Evolutionary conservation across 108 stramenopile species (phyloP).

Genomic region (Ochromonas danica): DNA sequence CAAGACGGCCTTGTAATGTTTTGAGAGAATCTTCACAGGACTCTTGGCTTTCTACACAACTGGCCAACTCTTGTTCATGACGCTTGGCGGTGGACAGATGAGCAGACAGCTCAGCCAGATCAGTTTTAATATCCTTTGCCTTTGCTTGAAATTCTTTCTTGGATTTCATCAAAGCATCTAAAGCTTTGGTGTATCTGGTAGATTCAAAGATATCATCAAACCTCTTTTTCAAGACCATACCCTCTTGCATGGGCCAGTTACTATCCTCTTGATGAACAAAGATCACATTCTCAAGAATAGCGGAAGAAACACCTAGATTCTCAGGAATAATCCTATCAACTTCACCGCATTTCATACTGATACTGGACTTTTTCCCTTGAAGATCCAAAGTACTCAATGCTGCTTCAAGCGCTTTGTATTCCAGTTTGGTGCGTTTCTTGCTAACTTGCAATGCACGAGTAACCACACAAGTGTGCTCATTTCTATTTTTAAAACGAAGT

Average conservation of each 20-base stretch:
- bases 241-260: constrained; percentile 76
- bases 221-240: constrained; percentile 91
- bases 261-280: constrained; percentile 92
- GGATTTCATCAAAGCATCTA: constrained; percentile 80
- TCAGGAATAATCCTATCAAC: constrained; percentile 78
- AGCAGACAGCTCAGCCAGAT: constrained; percentile 68
- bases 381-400: constrained; percentile 68
- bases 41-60: no score
- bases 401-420: constrained; percentile 86
- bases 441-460: constrained; percentile 82
- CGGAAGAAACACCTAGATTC: constrained; percentile 65
- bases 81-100: constrained; percentile 74
- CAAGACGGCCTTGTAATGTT: constrained; percentile 36
- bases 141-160: constrained; percentile 54
- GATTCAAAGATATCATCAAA: constrained; percentile 99
- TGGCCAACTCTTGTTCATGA: constrained; percentile 68
- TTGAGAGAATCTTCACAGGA: no score
- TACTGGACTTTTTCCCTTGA: constrained; percentile 60
- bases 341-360: constrained; percentile 78
- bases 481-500: constrained; percentile 76
- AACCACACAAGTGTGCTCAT: constrained; percentile 75
- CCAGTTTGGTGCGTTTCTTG: constrained; percentile 73
- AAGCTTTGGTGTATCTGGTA: constrained; percentile 86
- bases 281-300: constrained; percentile 94
- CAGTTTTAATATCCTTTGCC: constrained; percentile 77